Evolutionary conservation across 83 land plant genomes (phyloP), one percentile per base, ranked within the genome.

Genomic region (Thuja plicata): DNA sequence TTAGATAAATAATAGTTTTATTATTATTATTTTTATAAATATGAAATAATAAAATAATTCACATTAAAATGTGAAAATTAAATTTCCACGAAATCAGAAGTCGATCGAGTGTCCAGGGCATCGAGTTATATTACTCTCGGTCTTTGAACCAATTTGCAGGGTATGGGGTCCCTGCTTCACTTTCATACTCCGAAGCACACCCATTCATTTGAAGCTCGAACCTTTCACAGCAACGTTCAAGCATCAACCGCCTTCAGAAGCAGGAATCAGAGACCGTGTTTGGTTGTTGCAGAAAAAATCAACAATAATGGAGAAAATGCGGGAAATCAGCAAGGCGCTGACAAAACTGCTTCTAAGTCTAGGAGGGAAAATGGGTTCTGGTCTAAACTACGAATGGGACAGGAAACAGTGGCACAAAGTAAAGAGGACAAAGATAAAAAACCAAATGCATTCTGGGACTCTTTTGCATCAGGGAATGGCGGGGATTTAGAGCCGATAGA

Each of bases 401-500:
- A 79, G 83, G 43, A 40, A 40, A 79, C 41, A 40, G 9, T 27
- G 21, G 9, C 83, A 12, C 79, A 76, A 27, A 66, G 38, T 82
- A n/a, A 82, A 46, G 52, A 9, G 48, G 46, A 27, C 21, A 41
- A 46, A 27, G 32, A 43, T 82, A 3, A 46, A 82, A 45, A 27
- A 0, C 13, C 84, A 24, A 46, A 82, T 45, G 34, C 50, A 82
- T 82, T 82, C 54, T 82, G 85, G 85, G 50, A 82, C 19, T 82
- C 85, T 27, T 82, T 82, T 82, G 30, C 30, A 43, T 24, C 30
- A 24, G 85, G 85, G 34, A 82, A 82, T 46, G 85, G 50, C 1
- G 85, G 84, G 30, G 84, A 81, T 81, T 40, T 81, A 21, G 30
- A 45, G 32, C 34, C 46, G 48, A 82, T 46, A 82, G 85, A 50